phyloP scores from a whole-genome alignment of 108 stramenopile species.

The Nitzschia sp. region DNA sequence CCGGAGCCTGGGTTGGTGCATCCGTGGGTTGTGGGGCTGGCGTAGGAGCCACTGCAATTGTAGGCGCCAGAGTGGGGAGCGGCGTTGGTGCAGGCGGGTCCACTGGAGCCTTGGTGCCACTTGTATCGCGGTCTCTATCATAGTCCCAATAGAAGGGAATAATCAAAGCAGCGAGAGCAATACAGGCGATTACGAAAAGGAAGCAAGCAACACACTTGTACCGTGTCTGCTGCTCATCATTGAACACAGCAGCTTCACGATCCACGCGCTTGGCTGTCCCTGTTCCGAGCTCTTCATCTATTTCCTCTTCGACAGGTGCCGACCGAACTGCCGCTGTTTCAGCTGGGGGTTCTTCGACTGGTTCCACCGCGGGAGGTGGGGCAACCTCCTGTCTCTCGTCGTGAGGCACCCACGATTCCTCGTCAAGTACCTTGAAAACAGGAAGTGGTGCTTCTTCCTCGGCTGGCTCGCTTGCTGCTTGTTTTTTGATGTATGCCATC shows the following conservation, averaged over 20 bases:
- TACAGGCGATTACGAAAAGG: constrained; percentile 1
- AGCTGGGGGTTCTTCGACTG: neutral
- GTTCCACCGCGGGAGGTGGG: neutral
- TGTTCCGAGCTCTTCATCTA: neutral
- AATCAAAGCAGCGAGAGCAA: constrained; percentile 21
- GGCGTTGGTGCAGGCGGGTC: constrained; percentile 7
- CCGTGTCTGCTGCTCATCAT: neutral
- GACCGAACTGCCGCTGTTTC: neutral
- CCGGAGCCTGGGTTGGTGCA: constrained; percentile 20
- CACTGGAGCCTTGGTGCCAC: neutral
- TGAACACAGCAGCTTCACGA: neutral
- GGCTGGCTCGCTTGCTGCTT: neutral
- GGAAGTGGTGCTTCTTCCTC: constrained; percentile 12
- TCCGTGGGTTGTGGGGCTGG: constrained; percentile 6
- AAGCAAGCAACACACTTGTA: constrained; percentile 10
- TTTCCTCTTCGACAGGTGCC: neutral
- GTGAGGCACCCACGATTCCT: constrained; percentile 7
- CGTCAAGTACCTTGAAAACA: constrained; percentile 25
- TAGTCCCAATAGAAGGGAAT: constrained; percentile 28
- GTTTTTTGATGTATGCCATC: constrained; percentile 1
- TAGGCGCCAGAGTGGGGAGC: constrained; percentile 1
- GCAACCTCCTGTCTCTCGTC: neutral
- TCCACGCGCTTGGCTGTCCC: neutral
- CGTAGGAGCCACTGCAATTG: constrained; percentile 2
- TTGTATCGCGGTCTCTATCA: neutral